Conservation (phyloP, 345 rosid genomes). For the Melastoma malabathricum region DNA sequence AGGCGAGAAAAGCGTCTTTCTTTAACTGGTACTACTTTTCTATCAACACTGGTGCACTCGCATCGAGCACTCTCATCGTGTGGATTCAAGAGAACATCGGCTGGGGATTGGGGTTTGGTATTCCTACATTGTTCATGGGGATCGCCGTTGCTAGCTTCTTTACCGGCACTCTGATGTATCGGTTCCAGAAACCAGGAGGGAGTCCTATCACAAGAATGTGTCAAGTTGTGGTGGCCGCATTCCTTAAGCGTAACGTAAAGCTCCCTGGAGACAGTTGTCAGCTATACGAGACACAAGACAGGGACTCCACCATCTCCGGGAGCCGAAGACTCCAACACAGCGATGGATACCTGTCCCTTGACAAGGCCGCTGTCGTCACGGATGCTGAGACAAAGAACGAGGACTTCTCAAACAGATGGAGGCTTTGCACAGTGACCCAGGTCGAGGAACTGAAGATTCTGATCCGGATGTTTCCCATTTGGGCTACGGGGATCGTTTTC, state of each 20-base stretch:
- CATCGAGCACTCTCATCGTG: conserved; percentile 75
- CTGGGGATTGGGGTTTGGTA: conserved; percentile 92
- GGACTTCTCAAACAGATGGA: conserved; percentile 55
- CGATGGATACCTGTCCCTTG: conserved; percentile 45
- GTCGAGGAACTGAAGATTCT: conserved; percentile 90
- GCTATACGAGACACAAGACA: conserved; percentile 62
- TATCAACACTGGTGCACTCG: conserved; percentile 76
- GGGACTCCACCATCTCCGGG: conserved; percentile 54
- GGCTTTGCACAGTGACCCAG: conserved; percentile 80
- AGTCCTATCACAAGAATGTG: conserved; percentile 80
- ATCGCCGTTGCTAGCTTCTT: conserved; percentile 75
- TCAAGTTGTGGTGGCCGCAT: conserved; percentile 76
- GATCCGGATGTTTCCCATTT: conserved; percentile 84
- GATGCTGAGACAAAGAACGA: conserved; percentile 49
- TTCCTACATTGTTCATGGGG: conserved; percentile 88
- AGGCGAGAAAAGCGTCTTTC: conserved; percentile 75
- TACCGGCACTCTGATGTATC: conserved; percentile 72
- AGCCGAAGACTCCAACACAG: conserved; percentile 72
- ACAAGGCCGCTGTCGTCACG: conserved; percentile 74
- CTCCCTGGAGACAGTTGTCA: conserved; percentile 49
- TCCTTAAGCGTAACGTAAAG: conserved; percentile 40
- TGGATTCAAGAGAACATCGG: conserved; percentile 90
- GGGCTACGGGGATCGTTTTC: conserved; percentile 86
- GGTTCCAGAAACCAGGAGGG: conserved; percentile 87
- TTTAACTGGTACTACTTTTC: conserved; percentile 95